phyloP scores from a whole-genome alignment of 2,329 filamentous ascomycete species.

The Colletotrichum higginsianum region DNA sequence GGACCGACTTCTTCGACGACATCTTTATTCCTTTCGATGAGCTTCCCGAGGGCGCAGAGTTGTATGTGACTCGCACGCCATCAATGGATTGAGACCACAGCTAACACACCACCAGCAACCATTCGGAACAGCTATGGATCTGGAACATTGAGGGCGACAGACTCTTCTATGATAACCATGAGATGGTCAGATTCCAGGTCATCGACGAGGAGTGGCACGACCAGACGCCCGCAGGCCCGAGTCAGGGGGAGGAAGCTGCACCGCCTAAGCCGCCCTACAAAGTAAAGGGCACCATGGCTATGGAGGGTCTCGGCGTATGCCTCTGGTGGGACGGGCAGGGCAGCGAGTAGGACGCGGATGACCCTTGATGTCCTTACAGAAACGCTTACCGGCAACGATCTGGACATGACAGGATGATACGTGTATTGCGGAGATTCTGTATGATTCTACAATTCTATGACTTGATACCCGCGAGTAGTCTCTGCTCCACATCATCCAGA shows the following conservation, averaged over 20 bases:
- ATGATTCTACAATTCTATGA: conserved; percentile 49
- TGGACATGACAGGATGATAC: conserved; percentile 13
- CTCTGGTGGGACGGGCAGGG: conserved; percentile 71
- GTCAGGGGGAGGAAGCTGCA: conserved; percentile 72
- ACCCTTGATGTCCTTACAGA: conserved; percentile 5
- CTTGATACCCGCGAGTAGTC: conserved; percentile 75
- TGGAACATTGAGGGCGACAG: conserved; percentile 83
- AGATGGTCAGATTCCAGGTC: conserved; percentile 88
- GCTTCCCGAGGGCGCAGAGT: conserved; percentile 82
- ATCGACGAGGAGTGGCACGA: conserved; percentile 93
- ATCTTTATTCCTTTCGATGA: conserved; percentile 84
- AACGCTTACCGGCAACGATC: background rate
- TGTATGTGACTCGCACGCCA: conserved; percentile 67
- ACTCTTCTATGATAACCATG: conserved; percentile 91
- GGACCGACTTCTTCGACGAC: conserved; percentile 94
- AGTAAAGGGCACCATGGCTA: conserved; percentile 76
- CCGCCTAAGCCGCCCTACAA: conserved; percentile 79
- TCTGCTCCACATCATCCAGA: conserved; percentile 87
- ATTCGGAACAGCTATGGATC: conserved; percentile 84
- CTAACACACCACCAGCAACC: conserved; percentile 68
- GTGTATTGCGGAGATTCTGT: conserved; percentile 16
- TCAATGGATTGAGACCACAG: conserved; percentile 22
- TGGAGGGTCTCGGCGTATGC: conserved; percentile 73
- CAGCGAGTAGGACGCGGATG: conserved; percentile 27
- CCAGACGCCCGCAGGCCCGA: conserved; percentile 80